A percentile compares a stretch with the other conserved stretches of the same genome.
These are phyloP conservation scores for Gloeopeniophorella convolvens DNA, from an alignment of 768 basidiomycete species.

Conservation along the genomic window DNA sequence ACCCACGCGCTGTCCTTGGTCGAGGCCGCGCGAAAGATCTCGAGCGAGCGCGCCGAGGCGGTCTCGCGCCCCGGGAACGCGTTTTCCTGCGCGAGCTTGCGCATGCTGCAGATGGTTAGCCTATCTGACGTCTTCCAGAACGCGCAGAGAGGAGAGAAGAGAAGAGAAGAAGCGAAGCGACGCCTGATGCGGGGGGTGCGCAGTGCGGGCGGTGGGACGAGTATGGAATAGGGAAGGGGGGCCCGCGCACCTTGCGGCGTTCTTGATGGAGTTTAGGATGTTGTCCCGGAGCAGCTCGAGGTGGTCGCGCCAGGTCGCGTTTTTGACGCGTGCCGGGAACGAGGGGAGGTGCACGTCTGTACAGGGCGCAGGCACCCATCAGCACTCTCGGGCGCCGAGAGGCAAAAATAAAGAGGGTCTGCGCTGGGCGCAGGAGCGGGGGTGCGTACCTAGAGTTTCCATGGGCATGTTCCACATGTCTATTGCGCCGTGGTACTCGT, in stretches of 20 bases:
- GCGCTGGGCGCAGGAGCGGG: background rate
- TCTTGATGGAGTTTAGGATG: constrained; percentile 11
- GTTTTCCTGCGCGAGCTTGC: constrained; percentile 12
- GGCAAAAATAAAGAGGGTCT: too few species aligned
- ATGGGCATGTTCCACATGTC: constrained; percentile 16
- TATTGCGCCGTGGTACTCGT: background rate
- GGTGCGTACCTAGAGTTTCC: constrained; percentile 14
- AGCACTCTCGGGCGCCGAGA: too few species aligned
- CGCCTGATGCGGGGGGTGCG: too few species aligned
- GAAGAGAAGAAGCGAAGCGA: constrained; percentile 1
- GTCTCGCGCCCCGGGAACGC: constrained; percentile 9
- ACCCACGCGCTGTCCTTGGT: constrained; percentile 16
- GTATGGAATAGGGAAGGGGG: background rate
- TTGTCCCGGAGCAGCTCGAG: constrained; percentile 9
- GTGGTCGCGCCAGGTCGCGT: constrained; percentile 10
- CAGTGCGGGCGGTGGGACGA: too few species aligned
- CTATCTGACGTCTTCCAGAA: background rate
- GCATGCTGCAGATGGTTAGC: constrained; percentile 19
- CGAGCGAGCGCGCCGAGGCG: constrained; percentile 10
- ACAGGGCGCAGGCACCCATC: too few species aligned
- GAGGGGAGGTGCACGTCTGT: constrained; percentile 18
- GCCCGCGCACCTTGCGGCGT: constrained; percentile 14
- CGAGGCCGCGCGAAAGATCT: constrained; percentile 16
- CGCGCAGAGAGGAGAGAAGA: background rate
- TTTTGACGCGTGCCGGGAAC: constrained; percentile 2